Evolutionary conservation across 805 yeast species (phyloP).

Genomic region (Metschnikowia reukaufii): DNA sequence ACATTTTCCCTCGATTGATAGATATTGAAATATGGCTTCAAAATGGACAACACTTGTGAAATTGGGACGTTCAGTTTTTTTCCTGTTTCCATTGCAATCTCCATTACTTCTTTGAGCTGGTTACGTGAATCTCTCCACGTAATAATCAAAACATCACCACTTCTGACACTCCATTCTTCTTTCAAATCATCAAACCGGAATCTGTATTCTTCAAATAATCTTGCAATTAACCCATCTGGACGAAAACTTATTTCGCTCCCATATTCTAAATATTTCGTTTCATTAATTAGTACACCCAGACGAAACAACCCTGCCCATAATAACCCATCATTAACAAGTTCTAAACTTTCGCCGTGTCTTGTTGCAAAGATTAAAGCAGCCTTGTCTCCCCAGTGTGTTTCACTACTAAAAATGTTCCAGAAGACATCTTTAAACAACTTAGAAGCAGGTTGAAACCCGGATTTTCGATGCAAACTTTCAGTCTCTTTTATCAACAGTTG

Average conservation of each 20-base stretch:
- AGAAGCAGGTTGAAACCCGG: conserved; percentile 2
- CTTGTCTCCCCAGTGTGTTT: not conserved
- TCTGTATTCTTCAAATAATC: not conserved
- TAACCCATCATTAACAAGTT: not conserved
- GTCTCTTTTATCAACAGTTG: not conserved
- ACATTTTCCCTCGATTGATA: not conserved
- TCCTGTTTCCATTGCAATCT: not conserved
- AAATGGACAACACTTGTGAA: not conserved
- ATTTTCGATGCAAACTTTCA: not conserved
- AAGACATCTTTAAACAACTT: not conserved
- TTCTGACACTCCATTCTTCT: not conserved
- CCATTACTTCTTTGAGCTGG: not conserved
- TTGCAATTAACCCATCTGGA: conserved; percentile 1
- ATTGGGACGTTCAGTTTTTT: not conserved
- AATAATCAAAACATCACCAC: conserved; percentile 2
- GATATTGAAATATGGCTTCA: not conserved
- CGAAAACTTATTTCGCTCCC: not conserved
- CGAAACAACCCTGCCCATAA: conserved; percentile 10
- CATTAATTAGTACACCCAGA: conserved; percentile 1
- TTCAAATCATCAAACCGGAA: not conserved
- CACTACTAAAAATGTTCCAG: not conserved
- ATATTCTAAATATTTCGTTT: not conserved
- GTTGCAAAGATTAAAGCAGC: conserved; percentile 2
- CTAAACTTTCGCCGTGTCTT: not conserved
- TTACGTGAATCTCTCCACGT: not conserved